phyloP scores from a whole-genome alignment of 176 grass and related monocot genomes.

The Cenchrus americanus region DNA sequence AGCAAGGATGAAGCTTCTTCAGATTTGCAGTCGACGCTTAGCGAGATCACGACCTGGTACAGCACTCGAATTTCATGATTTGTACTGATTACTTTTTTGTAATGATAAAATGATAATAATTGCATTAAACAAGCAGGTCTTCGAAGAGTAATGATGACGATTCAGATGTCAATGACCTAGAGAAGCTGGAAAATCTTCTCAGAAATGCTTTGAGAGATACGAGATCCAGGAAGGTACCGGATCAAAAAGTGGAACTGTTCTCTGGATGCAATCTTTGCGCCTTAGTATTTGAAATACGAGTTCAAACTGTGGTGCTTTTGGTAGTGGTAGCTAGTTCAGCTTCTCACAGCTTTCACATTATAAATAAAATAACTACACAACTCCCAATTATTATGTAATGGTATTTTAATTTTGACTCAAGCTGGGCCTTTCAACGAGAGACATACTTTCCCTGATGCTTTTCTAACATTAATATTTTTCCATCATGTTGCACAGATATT shows the following conservation, averaged over 20 bases:
- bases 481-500: neutral
- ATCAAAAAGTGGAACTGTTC: neutral
- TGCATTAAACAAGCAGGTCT: constrained; percentile 3
- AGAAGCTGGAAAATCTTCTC: constrained; percentile 15
- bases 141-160: neutral
- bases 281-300: neutral
- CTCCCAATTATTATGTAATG: neutral
- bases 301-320: neutral
- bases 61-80: neutral
- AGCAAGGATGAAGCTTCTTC: neutral
- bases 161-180: neutral
- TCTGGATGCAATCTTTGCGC: neutral
- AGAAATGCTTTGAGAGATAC: constrained; percentile 12
- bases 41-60: neutral
- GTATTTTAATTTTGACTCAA: neutral
- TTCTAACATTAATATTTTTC: neutral
- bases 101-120: neutral
- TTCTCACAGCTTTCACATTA: neutral
- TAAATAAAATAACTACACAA: neutral
- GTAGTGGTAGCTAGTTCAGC: neutral
- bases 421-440: neutral
- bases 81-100: neutral
- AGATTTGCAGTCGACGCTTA: constrained; percentile 15
- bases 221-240: neutral
- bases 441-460: neutral